phyloP scores from a whole-genome alignment of 2,329 filamentous ascomycete species.

The Aspergillus viridinutans region DNA sequence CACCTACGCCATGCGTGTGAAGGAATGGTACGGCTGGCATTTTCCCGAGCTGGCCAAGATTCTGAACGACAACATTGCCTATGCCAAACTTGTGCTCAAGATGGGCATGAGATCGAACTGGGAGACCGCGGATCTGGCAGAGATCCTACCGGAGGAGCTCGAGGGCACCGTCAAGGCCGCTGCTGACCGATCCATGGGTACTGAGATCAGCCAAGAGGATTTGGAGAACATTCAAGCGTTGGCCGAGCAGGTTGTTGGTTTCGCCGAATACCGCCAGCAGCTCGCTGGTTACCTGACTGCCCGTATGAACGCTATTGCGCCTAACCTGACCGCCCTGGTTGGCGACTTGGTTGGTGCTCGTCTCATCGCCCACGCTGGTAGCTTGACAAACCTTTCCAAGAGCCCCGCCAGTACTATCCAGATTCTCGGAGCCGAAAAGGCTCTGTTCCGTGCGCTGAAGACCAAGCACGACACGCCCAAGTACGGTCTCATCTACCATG shows the following conservation, averaged over 20 bases:
- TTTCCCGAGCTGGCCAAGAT: constrained; percentile 98
- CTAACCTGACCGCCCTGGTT: constrained; percentile 88
- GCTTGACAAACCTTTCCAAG: constrained; percentile 91
- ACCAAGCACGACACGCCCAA: constrained; percentile 99
- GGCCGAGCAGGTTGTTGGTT: constrained; percentile 87
- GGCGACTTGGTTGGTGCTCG: constrained; percentile 92
- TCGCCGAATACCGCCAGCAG: constrained; percentile 84
- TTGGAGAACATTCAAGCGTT: constrained; percentile 87
- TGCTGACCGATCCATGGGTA: constrained; percentile 97
- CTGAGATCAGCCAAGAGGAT: constrained; percentile 90
- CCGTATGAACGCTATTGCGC: constrained; percentile 94
- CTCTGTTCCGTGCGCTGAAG: constrained; percentile 95
- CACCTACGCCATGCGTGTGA: constrained; percentile 97
- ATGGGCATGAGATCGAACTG: constrained; percentile 87
- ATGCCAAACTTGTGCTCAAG: constrained; percentile 78
- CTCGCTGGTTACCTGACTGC: constrained; percentile 84
- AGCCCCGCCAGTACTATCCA: constrained; percentile 93
- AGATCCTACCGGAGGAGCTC: constrained; percentile 92
- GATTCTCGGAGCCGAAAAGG: constrained; percentile 98
- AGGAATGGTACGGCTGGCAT: constrained; percentile 99
- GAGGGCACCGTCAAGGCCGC: constrained; percentile 87
- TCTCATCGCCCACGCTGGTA: constrained; percentile 91
- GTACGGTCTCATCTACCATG: constrained; percentile 92
- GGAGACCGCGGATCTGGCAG: constrained; percentile 71
- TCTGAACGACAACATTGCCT: constrained; percentile 93